phyloP scores from a whole-genome alignment of 352 stramenopile species.

The Globisporangium abappressorium region DNA sequence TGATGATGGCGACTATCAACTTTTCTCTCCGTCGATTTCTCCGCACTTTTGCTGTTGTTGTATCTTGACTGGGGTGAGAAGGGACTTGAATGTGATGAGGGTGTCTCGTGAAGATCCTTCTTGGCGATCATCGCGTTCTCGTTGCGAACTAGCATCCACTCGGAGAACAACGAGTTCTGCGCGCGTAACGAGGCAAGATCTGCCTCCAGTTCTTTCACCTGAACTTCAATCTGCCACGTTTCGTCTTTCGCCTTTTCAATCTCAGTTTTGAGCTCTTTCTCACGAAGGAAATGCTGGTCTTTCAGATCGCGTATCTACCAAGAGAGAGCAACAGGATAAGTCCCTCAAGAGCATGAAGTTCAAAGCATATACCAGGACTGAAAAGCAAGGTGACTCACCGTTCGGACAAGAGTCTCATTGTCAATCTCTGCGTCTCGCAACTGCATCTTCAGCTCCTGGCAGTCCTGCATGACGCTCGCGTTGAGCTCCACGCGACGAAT shows the following conservation, averaged over 20 bases:
- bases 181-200: slow-evolving; percentile 55
- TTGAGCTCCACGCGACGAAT: slow-evolving; percentile 61
- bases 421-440: slow-evolving; percentile 60
- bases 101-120: not conserved
- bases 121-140: slow-evolving; percentile 42
- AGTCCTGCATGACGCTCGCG: slow-evolving; percentile 40
- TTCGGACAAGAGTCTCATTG: slow-evolving; percentile 68
- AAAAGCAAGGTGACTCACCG: slow-evolving; percentile 23
- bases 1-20: not conserved
- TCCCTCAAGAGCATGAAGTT: not conserved
- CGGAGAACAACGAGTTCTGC: slow-evolving; percentile 68
- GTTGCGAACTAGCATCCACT: slow-evolving; percentile 79
- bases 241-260: slow-evolving; percentile 49
- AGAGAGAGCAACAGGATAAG: not conserved
- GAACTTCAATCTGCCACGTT: slow-evolving; percentile 39
- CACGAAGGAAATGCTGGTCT: slow-evolving; percentile 51
- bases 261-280: slow-evolving; percentile 64
- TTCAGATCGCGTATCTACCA: slow-evolving; percentile 70
- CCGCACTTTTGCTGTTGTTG: not conserved
- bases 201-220: slow-evolving; percentile 50
- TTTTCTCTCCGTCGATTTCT: not conserved
- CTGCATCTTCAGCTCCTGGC: slow-evolving; percentile 63
- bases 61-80: not conserved
- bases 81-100: not conserved
- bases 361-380: not conserved